Conservation (phyloP, 2,329 filamentous ascomycete genomes). For the Thermomyces lanuginosus region DNA sequence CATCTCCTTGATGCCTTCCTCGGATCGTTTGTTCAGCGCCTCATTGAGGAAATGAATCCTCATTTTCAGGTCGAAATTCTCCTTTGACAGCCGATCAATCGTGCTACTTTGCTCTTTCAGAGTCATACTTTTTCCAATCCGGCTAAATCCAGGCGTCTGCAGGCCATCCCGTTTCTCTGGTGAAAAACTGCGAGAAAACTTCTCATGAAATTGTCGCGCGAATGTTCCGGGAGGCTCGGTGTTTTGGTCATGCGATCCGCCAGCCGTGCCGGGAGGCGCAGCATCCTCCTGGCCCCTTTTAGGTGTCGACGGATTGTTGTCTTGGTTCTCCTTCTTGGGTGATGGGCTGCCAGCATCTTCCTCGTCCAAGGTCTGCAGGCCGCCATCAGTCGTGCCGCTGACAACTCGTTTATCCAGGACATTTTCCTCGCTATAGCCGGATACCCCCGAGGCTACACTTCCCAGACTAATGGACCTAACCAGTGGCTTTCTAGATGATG, state of each 20-base stretch:
- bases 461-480: slow-evolving; percentile 71
- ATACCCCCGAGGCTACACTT: slow-evolving; percentile 66
- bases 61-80: slow-evolving; percentile 94
- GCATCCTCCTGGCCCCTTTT: slow-evolving; percentile 41
- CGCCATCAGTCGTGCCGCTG: slow-evolving; percentile 27
- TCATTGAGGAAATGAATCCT: slow-evolving; percentile 96
- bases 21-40: slow-evolving; percentile 77
- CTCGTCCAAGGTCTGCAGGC: slow-evolving; percentile 43
- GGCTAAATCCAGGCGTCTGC: slow-evolving; percentile 34
- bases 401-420: slow-evolving; percentile 27
- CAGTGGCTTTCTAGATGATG: slow-evolving; percentile 31
- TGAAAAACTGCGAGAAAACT: slow-evolving; percentile 41
- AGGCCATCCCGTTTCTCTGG: slow-evolving; percentile 42
- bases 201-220: slow-evolving; percentile 68
- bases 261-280: slow-evolving; percentile 70
- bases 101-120: slow-evolving; percentile 96
- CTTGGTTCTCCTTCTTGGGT: slow-evolving; percentile 23
- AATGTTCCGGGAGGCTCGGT: slow-evolving; percentile 83
- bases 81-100: slow-evolving; percentile 88
- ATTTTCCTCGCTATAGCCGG: slow-evolving; percentile 36
- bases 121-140: slow-evolving; percentile 57
- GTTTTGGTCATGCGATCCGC: slow-evolving; percentile 74
- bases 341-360: slow-evolving; percentile 33
- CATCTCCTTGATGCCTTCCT: slow-evolving; percentile 95
- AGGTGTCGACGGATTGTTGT: slow-evolving; percentile 51